Base-by-base conservation (phyloP, 2,329 filamentous ascomycete genomes). In the Calonectria naviculata region DNA sequence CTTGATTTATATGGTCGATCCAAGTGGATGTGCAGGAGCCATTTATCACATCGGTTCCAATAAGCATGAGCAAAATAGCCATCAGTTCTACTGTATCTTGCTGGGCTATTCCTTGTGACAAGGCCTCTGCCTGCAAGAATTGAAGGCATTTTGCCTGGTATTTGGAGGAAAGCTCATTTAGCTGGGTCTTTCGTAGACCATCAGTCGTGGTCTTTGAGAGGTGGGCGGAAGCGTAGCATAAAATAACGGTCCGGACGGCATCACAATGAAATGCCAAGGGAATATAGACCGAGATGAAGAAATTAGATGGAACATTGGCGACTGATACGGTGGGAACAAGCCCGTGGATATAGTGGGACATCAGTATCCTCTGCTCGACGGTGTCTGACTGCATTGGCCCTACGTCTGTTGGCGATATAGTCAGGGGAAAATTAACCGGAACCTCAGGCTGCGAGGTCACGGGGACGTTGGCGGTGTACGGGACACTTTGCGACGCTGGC, bases 201-300 rank as follows among this genome's bases (percentile, higher is more conserved):
- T 68, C 66, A 1, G 24, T 19, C 12, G 60, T 29, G 7, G 38
- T 31, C 31, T 68, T 49, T 6, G 65, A 58, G 3, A 71, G 60
- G n/a, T 71, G 69, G 5, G 65, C 65, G 10, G 69, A 61, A 2
- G 69, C 58, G 26, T 58, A 71, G 10, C 65, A 65, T 6, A 67
- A 31, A 21, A 71, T 67, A 10, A 34, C 63, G 19, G 52, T 41
- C 9, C 36, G 21, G 7, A 71, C 46, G 44, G 63, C 63, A 1
- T 69, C 61, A 38, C 61, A 66, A 28, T 69, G 60, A 21, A 69
- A 69, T 1, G 70, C 70, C 67, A 72, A 66, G 21, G 70, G 67
- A 19, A 72, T 46, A 36, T 70, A 70, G 36, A 72, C 42, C 5
- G 38, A 69, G 8, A 29, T 65, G 26, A 68, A 42, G 29, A 64